Evolutionary conservation across 257 asterid genomes (phyloP), one percentile per base, ranked within the genome.

Genomic region (Catharanthus roseus): DNA sequence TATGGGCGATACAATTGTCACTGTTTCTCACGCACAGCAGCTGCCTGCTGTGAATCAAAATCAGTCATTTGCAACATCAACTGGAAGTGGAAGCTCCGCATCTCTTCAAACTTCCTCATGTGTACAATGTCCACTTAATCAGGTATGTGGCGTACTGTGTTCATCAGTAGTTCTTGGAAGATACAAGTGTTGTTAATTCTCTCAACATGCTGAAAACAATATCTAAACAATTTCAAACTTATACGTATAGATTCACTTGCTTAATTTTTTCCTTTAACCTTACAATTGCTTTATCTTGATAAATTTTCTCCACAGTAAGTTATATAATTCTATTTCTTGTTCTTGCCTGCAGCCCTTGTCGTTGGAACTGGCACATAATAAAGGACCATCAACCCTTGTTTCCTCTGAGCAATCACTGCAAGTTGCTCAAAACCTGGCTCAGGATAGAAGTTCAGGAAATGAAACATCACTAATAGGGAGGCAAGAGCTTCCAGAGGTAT

Each of bases 401-500:
- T 70, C 78, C 36, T 24, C 60, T 24, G 85, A 77, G 69, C 84
- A 82, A 67, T 41, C 86, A 56, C 51, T 81, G 45, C 87, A 81
- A 77, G 82, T 72, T 42, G 72, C 51, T 74, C n/a, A 76, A 15
- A 26, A 49, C 24, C 26, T 66, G 13, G 67, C 70, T 62, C 79
- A 49, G 58, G 82, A 54, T 68, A 74, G 70, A 51, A 72, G 77
- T 72, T 42, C 78, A 39, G 77, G 71, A 73, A 77, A 81, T 39
- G 87, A 69, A 44, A 68, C 84, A 49, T 70, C 49, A 75, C 67
- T 78, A 63, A 70, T 61, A 38, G 80, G 79, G 42, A 86, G 95
- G 71, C 84, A 83, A 80, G 98, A 90, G 74, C 88, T 92, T 70
- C 98, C 96, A 49, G 83, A 28, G 88, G 97, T 91, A 86, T 45